Percentiles rank a stretch among this genome's conserved stretches.
Conservation (phyloP, 768 basidiomycete species). For the Pleurotus platypus region DNA sequence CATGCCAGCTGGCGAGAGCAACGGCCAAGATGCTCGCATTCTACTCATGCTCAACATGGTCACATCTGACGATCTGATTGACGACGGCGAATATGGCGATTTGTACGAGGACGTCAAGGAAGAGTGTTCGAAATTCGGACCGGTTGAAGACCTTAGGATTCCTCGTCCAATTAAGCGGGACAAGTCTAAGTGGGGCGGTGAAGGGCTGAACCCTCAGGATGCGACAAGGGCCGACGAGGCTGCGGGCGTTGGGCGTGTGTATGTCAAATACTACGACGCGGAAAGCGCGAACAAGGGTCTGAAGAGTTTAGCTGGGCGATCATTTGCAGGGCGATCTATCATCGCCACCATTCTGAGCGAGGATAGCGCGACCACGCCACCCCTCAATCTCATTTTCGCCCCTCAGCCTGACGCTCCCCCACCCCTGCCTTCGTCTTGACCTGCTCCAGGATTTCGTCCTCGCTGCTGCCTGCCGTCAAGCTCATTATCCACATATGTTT, state of each 20-base stretch:
- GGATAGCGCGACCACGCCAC: constrained; percentile 82
- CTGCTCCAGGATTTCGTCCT: neutral
- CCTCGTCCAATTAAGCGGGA: constrained; percentile 87
- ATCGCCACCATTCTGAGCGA: constrained; percentile 82
- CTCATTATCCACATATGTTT: neutral
- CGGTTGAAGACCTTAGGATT: constrained; percentile 81
- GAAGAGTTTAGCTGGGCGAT: constrained; percentile 84
- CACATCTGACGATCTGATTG: constrained; percentile 82
- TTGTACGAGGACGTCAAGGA: constrained; percentile 93
- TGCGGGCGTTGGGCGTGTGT: constrained; percentile 92
- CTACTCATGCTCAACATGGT: constrained; percentile 99
- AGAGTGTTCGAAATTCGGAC: constrained; percentile 79
- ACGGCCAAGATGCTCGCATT: constrained; percentile 66
- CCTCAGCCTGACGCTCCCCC: constrained; percentile 82
- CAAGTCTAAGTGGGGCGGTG: constrained; percentile 77
- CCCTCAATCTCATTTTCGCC: constrained; percentile 78
- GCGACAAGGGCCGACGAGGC: constrained; percentile 80
- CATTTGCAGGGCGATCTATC: constrained; percentile 83
- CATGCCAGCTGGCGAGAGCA: constrained; percentile 76
- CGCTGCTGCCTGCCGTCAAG: neutral
- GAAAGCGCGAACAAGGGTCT: constrained; percentile 67
- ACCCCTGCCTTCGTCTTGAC: constrained; percentile 53
- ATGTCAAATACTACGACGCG: constrained; percentile 77
- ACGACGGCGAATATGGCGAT: constrained; percentile 92
- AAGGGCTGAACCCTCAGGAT: constrained; percentile 56